Percentiles rank a stretch among this genome's conserved stretches.
These are phyloP conservation scores for Ceratocystis papillata DNA, from an alignment of 2,329 filamentous ascomycete genomes.

Conservation along the genomic window DNA sequence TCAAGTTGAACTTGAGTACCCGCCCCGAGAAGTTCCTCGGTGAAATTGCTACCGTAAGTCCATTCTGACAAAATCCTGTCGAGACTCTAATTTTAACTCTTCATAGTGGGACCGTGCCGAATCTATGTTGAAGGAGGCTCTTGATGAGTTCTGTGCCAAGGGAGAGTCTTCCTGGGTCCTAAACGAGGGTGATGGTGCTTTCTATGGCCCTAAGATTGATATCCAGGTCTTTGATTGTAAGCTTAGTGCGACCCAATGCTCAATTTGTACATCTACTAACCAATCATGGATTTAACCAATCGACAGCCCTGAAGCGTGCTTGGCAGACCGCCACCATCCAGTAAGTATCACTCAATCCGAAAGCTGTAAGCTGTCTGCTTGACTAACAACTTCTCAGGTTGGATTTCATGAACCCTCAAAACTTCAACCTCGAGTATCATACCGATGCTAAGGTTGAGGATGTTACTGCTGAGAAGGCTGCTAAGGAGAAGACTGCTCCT, in stretches of 20 bases:
- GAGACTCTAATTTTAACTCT: neutral
- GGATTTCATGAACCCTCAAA: constrained; percentile 59
- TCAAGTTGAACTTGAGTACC: constrained; percentile 91
- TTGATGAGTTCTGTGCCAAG: constrained; percentile 60
- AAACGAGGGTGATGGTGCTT: constrained; percentile 90
- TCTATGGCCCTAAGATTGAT: constrained; percentile 98
- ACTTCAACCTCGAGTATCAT: constrained; percentile 81
- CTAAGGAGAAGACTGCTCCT: constrained; percentile 30
- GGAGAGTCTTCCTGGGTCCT: constrained; percentile 67
- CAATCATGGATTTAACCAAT: neutral
- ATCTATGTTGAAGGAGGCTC: constrained; percentile 62
- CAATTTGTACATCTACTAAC: neutral
- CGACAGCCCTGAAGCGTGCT: constrained; percentile 25
- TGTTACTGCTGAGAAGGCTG: constrained; percentile 23
- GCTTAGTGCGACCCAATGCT: constrained; percentile 30
- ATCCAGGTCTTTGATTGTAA: constrained; percentile 58
- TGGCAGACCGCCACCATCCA: constrained; percentile 92
- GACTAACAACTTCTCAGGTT: constrained; percentile 34
- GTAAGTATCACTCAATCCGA: constrained; percentile 24
- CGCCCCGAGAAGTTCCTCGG: constrained; percentile 81
- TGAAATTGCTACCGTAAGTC: constrained; percentile 53
- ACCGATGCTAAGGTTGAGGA: constrained; percentile 49
- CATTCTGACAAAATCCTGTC: neutral
- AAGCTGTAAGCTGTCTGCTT: neutral
- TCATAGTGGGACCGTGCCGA: constrained; percentile 74